phyloP scores from a whole-genome alignment of 306 rosid genomes.

The Morella rubra region DNA sequence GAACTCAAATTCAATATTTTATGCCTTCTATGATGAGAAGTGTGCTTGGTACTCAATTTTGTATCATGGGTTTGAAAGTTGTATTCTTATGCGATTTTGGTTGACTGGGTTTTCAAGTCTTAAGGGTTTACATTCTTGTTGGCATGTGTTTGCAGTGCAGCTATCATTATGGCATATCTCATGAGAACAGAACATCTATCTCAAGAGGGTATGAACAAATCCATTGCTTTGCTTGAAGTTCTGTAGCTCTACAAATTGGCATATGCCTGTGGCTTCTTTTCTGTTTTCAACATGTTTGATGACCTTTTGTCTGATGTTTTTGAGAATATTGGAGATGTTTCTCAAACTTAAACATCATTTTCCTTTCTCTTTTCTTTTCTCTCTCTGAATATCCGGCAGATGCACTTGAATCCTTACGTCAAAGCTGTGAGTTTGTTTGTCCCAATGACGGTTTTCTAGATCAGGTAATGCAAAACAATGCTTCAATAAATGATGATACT shows the following conservation, averaged over 20 bases:
- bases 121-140: slow-evolving; percentile 31
- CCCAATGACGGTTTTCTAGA: slow-evolving; percentile 96
- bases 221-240: slow-evolving; percentile 35
- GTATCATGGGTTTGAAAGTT: background rate
- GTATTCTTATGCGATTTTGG: background rate
- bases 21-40: background rate
- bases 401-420: slow-evolving; percentile 76
- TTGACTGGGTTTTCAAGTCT: slow-evolving; percentile 23
- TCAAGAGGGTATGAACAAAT: slow-evolving; percentile 66
- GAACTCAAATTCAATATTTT: background rate
- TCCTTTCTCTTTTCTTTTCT: slow-evolving; percentile 2
- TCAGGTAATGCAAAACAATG: slow-evolving; percentile 56
- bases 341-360: background rate
- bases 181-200: slow-evolving; percentile 82
- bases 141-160: slow-evolving; percentile 77
- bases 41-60: background rate
- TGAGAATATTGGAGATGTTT: background rate
- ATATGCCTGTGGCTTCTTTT: slow-evolving; percentile 21
- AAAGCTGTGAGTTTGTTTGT: slow-evolving; percentile 79
- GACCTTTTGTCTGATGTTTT: background rate
- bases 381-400: slow-evolving; percentile 43
- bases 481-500: slow-evolving; percentile 13
- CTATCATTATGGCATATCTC: slow-evolving; percentile 82
- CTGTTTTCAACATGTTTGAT: background rate
- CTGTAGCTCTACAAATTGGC: slow-evolving; percentile 32